Conservation (phyloP, 495 filamentous ascomycete genomes). For the Echria macrotheca region DNA sequence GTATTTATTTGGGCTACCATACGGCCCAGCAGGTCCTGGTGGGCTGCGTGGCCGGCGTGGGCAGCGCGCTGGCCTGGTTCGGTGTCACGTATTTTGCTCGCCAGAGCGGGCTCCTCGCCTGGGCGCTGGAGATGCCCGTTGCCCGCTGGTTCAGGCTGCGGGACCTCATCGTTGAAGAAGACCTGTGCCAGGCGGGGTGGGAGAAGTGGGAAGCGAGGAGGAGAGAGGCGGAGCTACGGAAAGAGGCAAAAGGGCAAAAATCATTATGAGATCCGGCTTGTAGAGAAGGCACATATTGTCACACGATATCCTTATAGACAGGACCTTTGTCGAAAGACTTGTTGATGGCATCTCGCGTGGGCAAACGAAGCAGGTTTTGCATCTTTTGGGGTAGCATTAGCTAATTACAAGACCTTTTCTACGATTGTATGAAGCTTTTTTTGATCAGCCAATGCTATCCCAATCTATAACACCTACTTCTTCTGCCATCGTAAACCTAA, state of each 20-base stretch:
- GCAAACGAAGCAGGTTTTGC: too few relatives aligned
- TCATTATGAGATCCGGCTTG: slow-evolving; percentile 34
- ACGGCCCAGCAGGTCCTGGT: slow-evolving; percentile 81
- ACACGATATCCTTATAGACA: neutral
- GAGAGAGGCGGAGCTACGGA: slow-evolving; percentile 54
- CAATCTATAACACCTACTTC: too few relatives aligned
- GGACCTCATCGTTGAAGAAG: slow-evolving; percentile 85
- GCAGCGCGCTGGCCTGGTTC: slow-evolving; percentile 79
- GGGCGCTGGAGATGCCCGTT: slow-evolving; percentile 63
- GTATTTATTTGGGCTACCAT: slow-evolving; percentile 92
- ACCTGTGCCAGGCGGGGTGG: slow-evolving; percentile 89
- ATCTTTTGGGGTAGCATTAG: too few relatives aligned
- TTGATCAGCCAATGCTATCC: too few relatives aligned
- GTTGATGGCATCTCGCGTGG: too few relatives aligned
- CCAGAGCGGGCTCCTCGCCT: slow-evolving; percentile 55
- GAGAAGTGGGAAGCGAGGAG: slow-evolving; percentile 66
- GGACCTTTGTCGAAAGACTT: too few relatives aligned
- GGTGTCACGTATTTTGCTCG: slow-evolving; percentile 58
- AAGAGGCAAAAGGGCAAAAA: slow-evolving; percentile 62
- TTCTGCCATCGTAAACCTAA: too few relatives aligned
- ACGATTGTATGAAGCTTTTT: too few relatives aligned
- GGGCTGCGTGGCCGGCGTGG: slow-evolving; percentile 63
- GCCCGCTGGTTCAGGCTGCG: slow-evolving; percentile 62
- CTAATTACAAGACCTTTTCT: too few relatives aligned
- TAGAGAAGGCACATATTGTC: neutral